Percentiles rank a stretch among this genome's conserved stretches.
Conservation (phyloP, 208 protist genomes). For the Novymonas esmeraldas region DNA sequence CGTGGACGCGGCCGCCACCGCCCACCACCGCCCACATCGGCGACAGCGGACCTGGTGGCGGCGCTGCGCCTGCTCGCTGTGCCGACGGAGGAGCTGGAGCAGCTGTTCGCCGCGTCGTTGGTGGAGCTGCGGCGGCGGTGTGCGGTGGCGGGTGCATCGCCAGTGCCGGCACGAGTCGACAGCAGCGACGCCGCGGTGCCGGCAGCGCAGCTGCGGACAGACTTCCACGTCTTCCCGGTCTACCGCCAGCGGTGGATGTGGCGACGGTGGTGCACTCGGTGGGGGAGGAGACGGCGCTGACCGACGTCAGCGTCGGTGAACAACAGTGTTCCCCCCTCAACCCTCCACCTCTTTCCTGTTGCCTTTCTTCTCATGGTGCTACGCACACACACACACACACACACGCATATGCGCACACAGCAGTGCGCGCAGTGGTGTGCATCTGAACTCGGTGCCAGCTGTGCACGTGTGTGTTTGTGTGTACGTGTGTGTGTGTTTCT, state of each 20-base stretch:
- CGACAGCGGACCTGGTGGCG: neutral
- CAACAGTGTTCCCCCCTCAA: neutral
- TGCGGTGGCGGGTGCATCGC: neutral
- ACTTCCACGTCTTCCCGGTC: constrained; percentile 1
- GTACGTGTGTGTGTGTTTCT: too few relatives aligned
- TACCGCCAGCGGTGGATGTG: constrained; percentile 28
- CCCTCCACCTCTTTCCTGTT: neutral
- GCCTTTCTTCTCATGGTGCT: neutral
- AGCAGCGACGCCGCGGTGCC: neutral
- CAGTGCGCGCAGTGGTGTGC: too few relatives aligned
- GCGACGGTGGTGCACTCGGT: constrained; percentile 17
- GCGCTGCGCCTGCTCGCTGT: constrained; percentile 22
- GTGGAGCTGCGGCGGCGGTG: constrained; percentile 14
- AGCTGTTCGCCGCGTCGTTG: constrained; percentile 22
- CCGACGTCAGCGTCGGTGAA: neutral
- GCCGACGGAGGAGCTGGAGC: constrained; percentile 22
- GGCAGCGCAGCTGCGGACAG: neutral
- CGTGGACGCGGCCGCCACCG: neutral
- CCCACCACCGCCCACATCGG: neutral
- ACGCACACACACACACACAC: neutral
- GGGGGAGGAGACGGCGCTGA: neutral
- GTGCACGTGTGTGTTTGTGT: too few relatives aligned
- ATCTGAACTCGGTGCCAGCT: too few relatives aligned
- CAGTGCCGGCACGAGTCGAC: too few relatives aligned
- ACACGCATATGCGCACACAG: too few relatives aligned